Percentiles rank a stretch among this genome's conserved stretches.
These are phyloP conservation scores for Alternaria solani DNA, from an alignment of 2,329 filamentous ascomycete species.

Conservation along the genomic window DNA sequence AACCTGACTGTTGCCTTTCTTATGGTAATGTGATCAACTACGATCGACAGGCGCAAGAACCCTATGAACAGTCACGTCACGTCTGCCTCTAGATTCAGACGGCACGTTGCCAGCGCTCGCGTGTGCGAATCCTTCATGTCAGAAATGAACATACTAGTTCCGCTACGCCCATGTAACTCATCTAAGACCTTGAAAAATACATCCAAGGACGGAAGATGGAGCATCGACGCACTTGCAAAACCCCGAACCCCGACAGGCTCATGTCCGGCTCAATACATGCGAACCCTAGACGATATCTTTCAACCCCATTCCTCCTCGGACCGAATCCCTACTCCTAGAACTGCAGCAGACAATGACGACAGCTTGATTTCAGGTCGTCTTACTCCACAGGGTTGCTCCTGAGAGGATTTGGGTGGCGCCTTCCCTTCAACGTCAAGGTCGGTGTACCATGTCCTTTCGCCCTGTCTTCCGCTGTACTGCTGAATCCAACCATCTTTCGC, in stretches of 20 bases:
- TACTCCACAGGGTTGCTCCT: conserved; percentile 19
- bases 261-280: not conserved
- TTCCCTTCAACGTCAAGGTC: conserved; percentile 20
- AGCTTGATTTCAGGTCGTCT: not conserved
- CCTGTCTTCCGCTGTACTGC: conserved; percentile 22
- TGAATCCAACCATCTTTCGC: conserved; percentile 5
- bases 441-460: conserved; percentile 29
- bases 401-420: conserved; percentile 33
- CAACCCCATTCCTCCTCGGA: not conserved
- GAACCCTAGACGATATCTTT: not conserved
- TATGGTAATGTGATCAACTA: not conserved
- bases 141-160: not conserved
- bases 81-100: not conserved
- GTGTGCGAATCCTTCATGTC: not conserved
- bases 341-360: not conserved
- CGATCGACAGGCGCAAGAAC: not conserved
- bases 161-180: not conserved
- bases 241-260: not conserved
- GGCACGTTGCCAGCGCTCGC: not conserved
- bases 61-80: not conserved
- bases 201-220: not conserved
- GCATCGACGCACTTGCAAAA: not conserved
- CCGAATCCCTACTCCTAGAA: not conserved
- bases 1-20: not conserved
- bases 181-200: not conserved